Conservation (phyloP, 2,329 filamentous ascomycete species). For the Pseudogymnoascus sp. region DNA sequence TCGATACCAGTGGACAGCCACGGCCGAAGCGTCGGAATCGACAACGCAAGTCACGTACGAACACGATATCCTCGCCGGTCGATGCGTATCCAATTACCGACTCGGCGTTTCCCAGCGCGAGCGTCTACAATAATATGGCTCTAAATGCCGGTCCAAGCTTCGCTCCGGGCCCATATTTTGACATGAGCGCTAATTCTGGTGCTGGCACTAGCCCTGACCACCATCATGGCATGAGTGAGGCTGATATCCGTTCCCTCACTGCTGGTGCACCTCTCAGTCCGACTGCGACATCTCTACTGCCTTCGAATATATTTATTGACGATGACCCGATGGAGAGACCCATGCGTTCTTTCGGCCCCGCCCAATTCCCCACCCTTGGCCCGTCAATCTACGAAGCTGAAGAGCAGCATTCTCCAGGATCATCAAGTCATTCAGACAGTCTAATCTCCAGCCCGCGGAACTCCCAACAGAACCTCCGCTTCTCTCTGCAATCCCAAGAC, state of each 20-base stretch:
- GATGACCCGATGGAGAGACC: conserved; percentile 45
- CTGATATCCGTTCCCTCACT: conserved; percentile 51
- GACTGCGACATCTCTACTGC: conserved; percentile 63
- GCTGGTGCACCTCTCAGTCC: conserved; percentile 66
- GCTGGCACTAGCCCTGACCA: conserved; percentile 28
- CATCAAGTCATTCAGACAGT: conserved; percentile 48
- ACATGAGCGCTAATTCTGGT: conserved; percentile 22
- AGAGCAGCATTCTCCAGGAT: conserved; percentile 50
- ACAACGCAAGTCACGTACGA: conserved; percentile 33
- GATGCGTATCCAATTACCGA: conserved; percentile 26
- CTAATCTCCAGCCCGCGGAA: conserved; percentile 53
- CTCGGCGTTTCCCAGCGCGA: conserved; percentile 29
- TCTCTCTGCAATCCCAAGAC: conserved; percentile 29
- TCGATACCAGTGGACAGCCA: conserved; percentile 23
- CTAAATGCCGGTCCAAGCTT: conserved; percentile 40
- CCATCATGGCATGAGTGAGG: conserved; percentile 45
- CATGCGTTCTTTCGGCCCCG: conserved; percentile 19
- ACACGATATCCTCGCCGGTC: conserved; percentile 28
- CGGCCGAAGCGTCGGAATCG: conserved; percentile 32
- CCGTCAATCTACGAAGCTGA: conserved; percentile 32
- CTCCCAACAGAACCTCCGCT: conserved; percentile 50
- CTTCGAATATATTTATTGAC: conserved; percentile 54
- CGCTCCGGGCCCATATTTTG: conserved; percentile 40
- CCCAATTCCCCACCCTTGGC: conserved; percentile 32
- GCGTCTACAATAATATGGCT: conserved; percentile 36